phyloP scores from a whole-genome alignment of 148 eudicot genomes.

The Cornus suecica region DNA sequence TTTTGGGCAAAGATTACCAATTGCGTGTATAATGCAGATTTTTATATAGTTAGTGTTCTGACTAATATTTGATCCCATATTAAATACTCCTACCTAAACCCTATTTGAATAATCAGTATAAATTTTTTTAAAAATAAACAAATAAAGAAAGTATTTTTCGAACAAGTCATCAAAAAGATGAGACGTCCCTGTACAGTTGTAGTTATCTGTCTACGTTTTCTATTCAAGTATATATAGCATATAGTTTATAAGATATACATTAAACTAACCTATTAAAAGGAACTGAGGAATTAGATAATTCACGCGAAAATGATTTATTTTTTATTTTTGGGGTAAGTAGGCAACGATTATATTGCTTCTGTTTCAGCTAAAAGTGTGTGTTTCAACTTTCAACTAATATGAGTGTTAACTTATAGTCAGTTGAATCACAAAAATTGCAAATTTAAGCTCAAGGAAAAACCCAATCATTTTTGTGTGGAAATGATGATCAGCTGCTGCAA shows the following conservation, averaged over 20 bases:
- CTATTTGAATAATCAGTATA: too few relatives aligned
- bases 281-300: not conserved
- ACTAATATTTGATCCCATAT: too few relatives aligned
- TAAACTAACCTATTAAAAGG: not conserved
- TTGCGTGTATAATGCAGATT: too few relatives aligned
- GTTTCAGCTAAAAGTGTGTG: not conserved
- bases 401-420: not conserved
- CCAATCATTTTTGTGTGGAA: not conserved
- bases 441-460: not conserved
- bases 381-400: constrained; percentile 11
- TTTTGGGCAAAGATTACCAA: too few relatives aligned
- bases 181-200: not conserved
- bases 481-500: not conserved
- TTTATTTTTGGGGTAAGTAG: too few relatives aligned
- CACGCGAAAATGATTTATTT: not conserved
- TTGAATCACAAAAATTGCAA: not conserved
- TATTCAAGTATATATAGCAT: not conserved
- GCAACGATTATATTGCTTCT: not conserved
- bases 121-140: too few relatives aligned
- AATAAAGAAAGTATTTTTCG: not conserved
- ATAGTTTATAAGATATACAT: not conserved
- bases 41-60: too few relatives aligned
- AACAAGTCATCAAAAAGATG: not conserved
- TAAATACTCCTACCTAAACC: too few relatives aligned
- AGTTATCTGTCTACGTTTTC: not conserved